Evolutionary conservation across 306 rosid species (phyloP), one percentile per base, ranked within the genome.

Genomic region (Oxytropis ochrocephala): DNA sequence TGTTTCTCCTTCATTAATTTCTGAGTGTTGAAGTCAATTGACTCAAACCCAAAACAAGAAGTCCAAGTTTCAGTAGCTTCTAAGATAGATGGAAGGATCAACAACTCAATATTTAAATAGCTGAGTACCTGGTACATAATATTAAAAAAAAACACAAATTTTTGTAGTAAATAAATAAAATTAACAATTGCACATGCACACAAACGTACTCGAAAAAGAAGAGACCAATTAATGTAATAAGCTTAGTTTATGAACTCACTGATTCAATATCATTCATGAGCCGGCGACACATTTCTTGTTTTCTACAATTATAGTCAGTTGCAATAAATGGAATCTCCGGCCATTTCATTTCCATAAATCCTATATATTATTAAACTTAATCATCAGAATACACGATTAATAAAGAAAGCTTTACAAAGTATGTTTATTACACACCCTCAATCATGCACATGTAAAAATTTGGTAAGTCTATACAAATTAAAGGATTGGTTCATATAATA

Each of bases 281-380:
- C 71, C 96, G 78, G 41, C 93, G 93, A 79, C 90, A 85, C 96
- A 93, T 90, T 71, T 96, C 96, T 77, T 83, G 88, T 14, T 89
- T 86, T 78, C 93, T 83, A 66, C 83, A 86, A 78, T 70, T 70
- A 62, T 68, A 50, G 41, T 91, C 91, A 65, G 98, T 93, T 66
- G 91, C 96, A 78, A 93, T 78, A 73, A 90, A 93, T 69, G 98
- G 96, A 96, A 93, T 93, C 91, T 93, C 98, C 24, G 96, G 96
- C 98, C 49, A 88, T 65, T 60, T 77, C 75, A 58, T 82, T 75
- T 60, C 91, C 98, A 67, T 82, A 97, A 55, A 93, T 86, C 87
- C 98, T 93, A 79, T 77, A 21, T 21, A 21, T 81, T 65, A 44
- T 70, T 73, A 51, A 62, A 44, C 24, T 17, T 13, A 56, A 30